Percentiles rank a stretch among this genome's conserved stretches.
These are phyloP conservation scores for Aureobasidium sp. DNA, from an alignment of 2,329 filamentous ascomycete species.

Conservation along the genomic window DNA sequence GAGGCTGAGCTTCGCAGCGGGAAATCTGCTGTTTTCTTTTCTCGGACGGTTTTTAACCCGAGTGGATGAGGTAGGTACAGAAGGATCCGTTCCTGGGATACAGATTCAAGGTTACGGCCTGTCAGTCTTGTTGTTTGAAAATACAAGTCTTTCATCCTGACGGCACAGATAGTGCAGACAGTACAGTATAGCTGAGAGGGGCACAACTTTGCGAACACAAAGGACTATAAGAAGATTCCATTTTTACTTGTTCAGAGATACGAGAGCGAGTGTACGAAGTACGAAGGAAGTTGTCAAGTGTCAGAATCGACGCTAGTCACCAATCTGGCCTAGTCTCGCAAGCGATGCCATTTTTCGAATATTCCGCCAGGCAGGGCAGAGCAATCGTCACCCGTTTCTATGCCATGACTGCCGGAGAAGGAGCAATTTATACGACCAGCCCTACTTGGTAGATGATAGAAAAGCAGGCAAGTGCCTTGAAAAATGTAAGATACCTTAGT, in stretches of 20 bases:
- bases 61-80: not conserved
- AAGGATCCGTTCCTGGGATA: not conserved
- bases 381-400: not conserved
- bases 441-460: not conserved
- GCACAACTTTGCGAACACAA: not conserved
- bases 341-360: not conserved
- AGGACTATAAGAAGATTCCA: not conserved
- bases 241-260: not conserved
- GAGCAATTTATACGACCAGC: not conserved
- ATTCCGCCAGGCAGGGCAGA: not conserved
- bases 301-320: not conserved
- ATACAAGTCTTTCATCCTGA: no score
- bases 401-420: not conserved
- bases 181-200: not conserved
- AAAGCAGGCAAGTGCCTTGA: not conserved
- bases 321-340: not conserved
- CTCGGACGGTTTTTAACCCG: not conserved
- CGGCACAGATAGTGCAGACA: not conserved
- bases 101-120: not conserved
- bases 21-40: not conserved
- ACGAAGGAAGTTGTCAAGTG: not conserved
- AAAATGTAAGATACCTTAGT: not conserved
- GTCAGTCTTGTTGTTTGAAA: not conserved
- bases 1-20: not conserved
- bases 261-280: not conserved